A percentile compares a stretch with the other conserved stretches of the same genome.
Conservation (phyloP, 805 yeast species). For the Teunomyces pallodes region DNA sequence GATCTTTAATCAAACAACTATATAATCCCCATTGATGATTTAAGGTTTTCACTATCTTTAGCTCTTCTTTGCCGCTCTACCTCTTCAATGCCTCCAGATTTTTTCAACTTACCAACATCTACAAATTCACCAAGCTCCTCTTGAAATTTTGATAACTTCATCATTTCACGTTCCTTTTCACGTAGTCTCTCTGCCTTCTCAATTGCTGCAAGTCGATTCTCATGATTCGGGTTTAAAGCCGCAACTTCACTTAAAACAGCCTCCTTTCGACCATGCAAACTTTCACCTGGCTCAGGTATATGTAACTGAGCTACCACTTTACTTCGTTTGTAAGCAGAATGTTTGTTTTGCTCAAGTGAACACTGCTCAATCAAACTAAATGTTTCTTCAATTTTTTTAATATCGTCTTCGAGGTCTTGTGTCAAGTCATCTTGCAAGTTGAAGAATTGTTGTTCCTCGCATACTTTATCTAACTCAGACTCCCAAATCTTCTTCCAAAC, state of each 20-base stretch:
- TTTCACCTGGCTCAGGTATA: slow-evolving; percentile 62
- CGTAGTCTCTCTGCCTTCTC: slow-evolving; percentile 81
- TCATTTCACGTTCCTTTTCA: slow-evolving; percentile 61
- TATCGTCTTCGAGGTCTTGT: slow-evolving; percentile 74
- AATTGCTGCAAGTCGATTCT: slow-evolving; percentile 81
- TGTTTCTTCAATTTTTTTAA: slow-evolving; percentile 77
- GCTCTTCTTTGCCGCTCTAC: slow-evolving; percentile 65
- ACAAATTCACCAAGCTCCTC: slow-evolving; percentile 87
- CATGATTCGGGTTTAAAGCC: slow-evolving; percentile 80
- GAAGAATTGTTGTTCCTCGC: slow-evolving; percentile 92
- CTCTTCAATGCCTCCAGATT: slow-evolving; percentile 87
- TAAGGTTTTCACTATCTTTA: slow-evolving; percentile 71
- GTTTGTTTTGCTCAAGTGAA: slow-evolving; percentile 71
- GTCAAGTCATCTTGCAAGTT: slow-evolving; percentile 86
- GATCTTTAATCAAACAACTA: slow-evolving; percentile 8
- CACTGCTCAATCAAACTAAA: slow-evolving; percentile 78
- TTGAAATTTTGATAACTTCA: slow-evolving; percentile 63
- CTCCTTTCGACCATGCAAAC: slow-evolving; percentile 59
- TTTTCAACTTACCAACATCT: slow-evolving; percentile 69
- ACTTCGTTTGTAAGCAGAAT: slow-evolving; percentile 41
- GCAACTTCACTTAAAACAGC: slow-evolving; percentile 80
- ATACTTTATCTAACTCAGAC: slow-evolving; percentile 79
- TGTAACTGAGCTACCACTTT: slow-evolving; percentile 42
- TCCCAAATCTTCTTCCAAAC: slow-evolving; percentile 94
- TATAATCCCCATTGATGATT: slow-evolving; percentile 38